Evolutionary conservation across 1,284 basidiomycete species (phyloP).

Genomic region (Ganoderma boninense): DNA sequence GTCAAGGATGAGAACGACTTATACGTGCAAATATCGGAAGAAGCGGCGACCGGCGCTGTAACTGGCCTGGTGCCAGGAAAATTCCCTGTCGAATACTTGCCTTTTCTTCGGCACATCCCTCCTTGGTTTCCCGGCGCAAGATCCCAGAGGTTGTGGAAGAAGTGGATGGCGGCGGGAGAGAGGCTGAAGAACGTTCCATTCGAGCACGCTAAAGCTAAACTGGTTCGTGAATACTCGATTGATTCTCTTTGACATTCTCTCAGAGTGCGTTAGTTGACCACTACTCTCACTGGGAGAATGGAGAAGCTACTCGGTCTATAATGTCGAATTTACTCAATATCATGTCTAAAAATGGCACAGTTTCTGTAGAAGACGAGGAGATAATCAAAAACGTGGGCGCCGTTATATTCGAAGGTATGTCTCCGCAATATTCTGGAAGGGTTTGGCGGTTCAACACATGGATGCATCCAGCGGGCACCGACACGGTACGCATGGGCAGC

Average conservation of each 20-base stretch:
- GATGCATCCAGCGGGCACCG: constrained; percentile 15
- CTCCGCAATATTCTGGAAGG: neutral
- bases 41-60: neutral
- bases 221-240: constrained; percentile 8
- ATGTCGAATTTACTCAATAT: neutral
- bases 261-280: neutral
- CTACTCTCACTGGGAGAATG: neutral
- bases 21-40: constrained; percentile 4
- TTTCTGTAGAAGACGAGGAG: constrained; percentile 2
- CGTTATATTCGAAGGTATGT: constrained; percentile 18
- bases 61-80: constrained; percentile 11
- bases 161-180: constrained; percentile 10
- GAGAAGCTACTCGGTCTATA: neutral
- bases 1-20: constrained; percentile 16
- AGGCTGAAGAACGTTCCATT: constrained; percentile 18
- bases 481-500: constrained; percentile 16
- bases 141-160: constrained; percentile 15
- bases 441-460: neutral
- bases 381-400: constrained; percentile 16
- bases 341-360: neutral
- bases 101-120: constrained; percentile 25
- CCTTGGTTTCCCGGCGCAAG: constrained; percentile 27
- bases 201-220: neutral
- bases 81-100: constrained; percentile 27
- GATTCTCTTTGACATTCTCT: neutral